phyloP scores from a whole-genome alignment of 768 basidiomycete genomes.

The Chalciporus sphaerocephalus region DNA sequence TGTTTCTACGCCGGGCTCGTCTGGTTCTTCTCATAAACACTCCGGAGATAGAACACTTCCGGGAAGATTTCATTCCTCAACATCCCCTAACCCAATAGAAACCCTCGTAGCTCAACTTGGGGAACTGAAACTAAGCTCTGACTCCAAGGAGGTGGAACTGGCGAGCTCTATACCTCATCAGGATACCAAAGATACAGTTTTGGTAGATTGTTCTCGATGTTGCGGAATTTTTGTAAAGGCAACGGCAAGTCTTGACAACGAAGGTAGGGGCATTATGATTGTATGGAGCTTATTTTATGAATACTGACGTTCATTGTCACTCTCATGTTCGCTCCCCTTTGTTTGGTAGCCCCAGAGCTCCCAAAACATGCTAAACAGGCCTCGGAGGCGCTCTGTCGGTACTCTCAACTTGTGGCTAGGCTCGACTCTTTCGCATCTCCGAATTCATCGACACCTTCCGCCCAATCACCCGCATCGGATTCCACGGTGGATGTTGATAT shows the following conservation, averaged over 20 bases:
- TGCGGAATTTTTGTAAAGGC: conserved; percentile 44
- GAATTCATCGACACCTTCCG: not conserved
- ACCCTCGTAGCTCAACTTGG: conserved; percentile 14
- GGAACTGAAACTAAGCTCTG: conserved; percentile 17
- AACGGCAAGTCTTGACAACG: conserved; percentile 32
- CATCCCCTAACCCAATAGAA: conserved; percentile 15
- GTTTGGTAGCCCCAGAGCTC: conserved; percentile 14
- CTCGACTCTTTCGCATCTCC: conserved; percentile 8
- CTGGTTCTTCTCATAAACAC: conserved; percentile 3
- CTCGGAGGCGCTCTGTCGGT: conserved; percentile 15
- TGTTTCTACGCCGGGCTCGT: not conserved
- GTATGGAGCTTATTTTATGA: not conserved
- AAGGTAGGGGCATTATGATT: conserved; percentile 7
- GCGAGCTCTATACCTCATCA: not conserved
- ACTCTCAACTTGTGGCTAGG: conserved; percentile 13
- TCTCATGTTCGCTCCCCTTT: not conserved
- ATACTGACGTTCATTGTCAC: not conserved
- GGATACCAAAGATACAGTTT: conserved; percentile 10
- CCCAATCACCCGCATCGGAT: not conserved
- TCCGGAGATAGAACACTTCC: not conserved
- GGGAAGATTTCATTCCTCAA: not conserved
- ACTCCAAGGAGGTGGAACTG: not conserved
- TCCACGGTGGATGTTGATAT: conserved; percentile 10
- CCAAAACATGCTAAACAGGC: conserved; percentile 19
- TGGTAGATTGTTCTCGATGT: conserved; percentile 38